Conservation (phyloP, 257 asterid species). For the Penstemon newberryi region DNA sequence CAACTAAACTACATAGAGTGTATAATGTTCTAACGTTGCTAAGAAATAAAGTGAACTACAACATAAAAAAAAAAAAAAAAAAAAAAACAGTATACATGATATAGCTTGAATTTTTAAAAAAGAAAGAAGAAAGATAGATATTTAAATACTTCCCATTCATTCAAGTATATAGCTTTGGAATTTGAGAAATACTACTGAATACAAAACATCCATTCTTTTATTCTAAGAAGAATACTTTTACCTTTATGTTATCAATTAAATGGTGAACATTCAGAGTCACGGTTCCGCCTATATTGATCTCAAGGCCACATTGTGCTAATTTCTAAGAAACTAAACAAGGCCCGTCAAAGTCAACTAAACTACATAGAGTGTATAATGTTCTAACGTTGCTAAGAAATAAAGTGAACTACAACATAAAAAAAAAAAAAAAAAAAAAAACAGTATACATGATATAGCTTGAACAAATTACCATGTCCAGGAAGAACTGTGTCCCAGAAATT, state of each 20-base stretch:
- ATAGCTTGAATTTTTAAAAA: not conserved
- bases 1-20: not conserved
- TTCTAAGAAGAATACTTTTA: not conserved
- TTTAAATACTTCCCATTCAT: not conserved
- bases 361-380: not conserved
- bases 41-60: not conserved
- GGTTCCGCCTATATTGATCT: not conserved
- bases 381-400: slow-evolving; percentile 10
- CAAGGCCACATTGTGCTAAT: not conserved
- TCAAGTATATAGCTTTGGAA: not conserved
- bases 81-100: not conserved
- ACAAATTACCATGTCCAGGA: slow-evolving; percentile 61
- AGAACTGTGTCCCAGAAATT: slow-evolving; percentile 56
- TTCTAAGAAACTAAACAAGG: not conserved
- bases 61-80: not conserved
- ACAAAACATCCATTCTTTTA: not conserved
- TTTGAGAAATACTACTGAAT: not conserved
- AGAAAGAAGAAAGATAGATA: not conserved
- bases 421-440: not conserved
- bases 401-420: slow-evolving; percentile 18
- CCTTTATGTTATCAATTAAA: not conserved
- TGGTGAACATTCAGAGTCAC: not conserved
- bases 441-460: slow-evolving; percentile 1
- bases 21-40: not conserved
- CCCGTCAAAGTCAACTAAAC: not conserved